Evolutionary conservation across 1,284 basidiomycete species (phyloP), one percentile per base, ranked within the genome.

Genomic region (Boletellus dicymbophilus): DNA sequence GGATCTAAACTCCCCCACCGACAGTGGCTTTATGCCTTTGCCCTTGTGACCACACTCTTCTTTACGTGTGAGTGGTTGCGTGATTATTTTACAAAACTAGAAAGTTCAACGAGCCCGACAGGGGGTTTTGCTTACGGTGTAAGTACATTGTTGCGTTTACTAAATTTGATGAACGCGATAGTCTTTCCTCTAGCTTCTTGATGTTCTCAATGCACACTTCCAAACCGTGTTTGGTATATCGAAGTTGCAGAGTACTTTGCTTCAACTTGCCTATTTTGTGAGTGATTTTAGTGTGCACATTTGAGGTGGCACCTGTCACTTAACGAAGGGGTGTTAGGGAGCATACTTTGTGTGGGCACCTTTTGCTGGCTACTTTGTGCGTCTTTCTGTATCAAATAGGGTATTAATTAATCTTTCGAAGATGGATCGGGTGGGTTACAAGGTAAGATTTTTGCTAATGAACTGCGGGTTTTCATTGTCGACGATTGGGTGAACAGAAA

Each of bases 251-350:
- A 92, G 88, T 39, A 92, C 93, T 2, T 80, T 91, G 52, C 78
- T 95, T 27, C 93, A 95, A 64, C 79, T 91, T 9, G 89, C 90
- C 5, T 95, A 94, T 70, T 95, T 94, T 57, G 87, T 73, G 52
- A 58, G 71, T 56, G 47, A 45, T 20, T 18, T 18, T 20, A 44
- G 28, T 15, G 28, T 38, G 16, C 34, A 3, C 13, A 54, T 48
- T 51, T 13, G 9, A 1, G 22, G 26, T 22, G 25, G 47, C 8
- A 5, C 43, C 34, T 37, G 25, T 48, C 8, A 5, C 43, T 37
- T 37, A 37, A 57, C 44, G 27, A 28, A 9, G 40, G 18, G 20
- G 9, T 36, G 11, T 43, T 45, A 78, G 78, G 80, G 87, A 37
- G 88, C 88, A 67, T 84, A 86, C 66, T 79, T 89, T 55, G 78